Conservation (phyloP, 495 filamentous ascomycete genomes). For the Tuber melanosporum region DNA sequence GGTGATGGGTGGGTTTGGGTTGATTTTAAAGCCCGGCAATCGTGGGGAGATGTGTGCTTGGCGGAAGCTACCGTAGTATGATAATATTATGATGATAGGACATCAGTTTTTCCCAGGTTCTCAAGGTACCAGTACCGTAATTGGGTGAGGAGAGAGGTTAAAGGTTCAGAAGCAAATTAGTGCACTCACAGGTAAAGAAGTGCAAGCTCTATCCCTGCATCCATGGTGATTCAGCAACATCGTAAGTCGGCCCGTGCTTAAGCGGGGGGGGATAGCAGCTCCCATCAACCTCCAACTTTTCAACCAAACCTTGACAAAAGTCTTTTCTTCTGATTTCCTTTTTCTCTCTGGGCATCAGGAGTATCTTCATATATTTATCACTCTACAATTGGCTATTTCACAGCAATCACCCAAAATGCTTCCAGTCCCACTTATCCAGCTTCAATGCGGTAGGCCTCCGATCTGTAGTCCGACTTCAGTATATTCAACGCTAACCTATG, state of each 20-base stretch:
- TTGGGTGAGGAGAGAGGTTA: neutral
- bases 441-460: conserved; percentile 74
- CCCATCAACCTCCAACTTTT: neutral
- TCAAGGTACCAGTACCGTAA: too few relatives aligned
- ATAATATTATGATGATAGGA: too few relatives aligned
- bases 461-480: conserved; percentile 2
- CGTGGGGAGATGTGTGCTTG: neutral
- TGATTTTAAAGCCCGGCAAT: neutral
- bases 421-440: conserved; percentile 77
- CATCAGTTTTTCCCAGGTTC: neutral
- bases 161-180: neutral
- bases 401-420: conserved; percentile 47
- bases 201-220: conserved; percentile 1
- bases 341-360: neutral
- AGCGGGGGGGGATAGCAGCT: neutral
- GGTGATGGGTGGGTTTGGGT: neutral
- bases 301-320: neutral
- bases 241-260: neutral
- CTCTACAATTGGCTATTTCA: neutral
- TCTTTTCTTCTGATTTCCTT: neutral
- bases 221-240: neutral
- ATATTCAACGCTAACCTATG: conserved; percentile 21
- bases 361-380: neutral
- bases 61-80: neutral
- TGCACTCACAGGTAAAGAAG: neutral